phyloP scores from a whole-genome alignment of 2,329 filamentous ascomycete genomes.

The Keithomyces neogunnii region DNA sequence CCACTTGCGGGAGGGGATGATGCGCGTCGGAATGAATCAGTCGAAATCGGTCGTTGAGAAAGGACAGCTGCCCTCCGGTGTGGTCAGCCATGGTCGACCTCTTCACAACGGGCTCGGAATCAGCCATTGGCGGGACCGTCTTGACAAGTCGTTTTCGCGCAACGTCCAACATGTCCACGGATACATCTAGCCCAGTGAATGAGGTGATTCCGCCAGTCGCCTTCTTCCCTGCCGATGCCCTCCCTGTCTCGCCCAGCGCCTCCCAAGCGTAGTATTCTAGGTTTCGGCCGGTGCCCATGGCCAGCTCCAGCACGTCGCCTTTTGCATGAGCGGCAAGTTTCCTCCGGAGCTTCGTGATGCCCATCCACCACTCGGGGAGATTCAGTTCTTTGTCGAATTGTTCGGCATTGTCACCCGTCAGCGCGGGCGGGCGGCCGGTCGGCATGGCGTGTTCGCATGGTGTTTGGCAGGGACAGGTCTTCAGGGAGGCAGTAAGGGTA shows the following conservation, averaged over 20 bases:
- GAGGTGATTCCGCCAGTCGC: slow-evolving; percentile 31
- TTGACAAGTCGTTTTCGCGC: slow-evolving; percentile 43
- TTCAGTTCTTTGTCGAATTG: slow-evolving; percentile 53
- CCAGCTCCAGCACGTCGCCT: slow-evolving; percentile 54
- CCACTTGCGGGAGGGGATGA: slow-evolving; percentile 30
- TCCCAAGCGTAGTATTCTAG: slow-evolving; percentile 51
- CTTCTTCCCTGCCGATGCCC: not conserved
- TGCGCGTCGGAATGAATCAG: slow-evolving; percentile 41
- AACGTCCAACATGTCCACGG: slow-evolving; percentile 50
- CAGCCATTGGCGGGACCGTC: slow-evolving; percentile 30
- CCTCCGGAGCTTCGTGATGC: slow-evolving; percentile 42
- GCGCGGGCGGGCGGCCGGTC: slow-evolving; percentile 39
- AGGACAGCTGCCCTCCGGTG: slow-evolving; percentile 28
- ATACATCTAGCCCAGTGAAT: slow-evolving; percentile 56
- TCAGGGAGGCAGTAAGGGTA: slow-evolving; percentile 27
- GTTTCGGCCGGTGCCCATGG: slow-evolving; percentile 55
- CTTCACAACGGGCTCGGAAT: slow-evolving; percentile 21
- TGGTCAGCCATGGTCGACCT: slow-evolving; percentile 24
- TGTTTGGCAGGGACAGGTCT: slow-evolving; percentile 13
- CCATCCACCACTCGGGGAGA: slow-evolving; percentile 47
- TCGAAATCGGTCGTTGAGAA: slow-evolving; percentile 34
- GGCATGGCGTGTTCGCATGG: slow-evolving; percentile 28
- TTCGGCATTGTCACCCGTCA: slow-evolving; percentile 37
- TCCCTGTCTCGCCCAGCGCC: slow-evolving; percentile 18
- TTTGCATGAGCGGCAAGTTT: slow-evolving; percentile 37